Base-by-base conservation (phyloP, 352 stramenopile species). In the Phytophthora rubi region DNA sequence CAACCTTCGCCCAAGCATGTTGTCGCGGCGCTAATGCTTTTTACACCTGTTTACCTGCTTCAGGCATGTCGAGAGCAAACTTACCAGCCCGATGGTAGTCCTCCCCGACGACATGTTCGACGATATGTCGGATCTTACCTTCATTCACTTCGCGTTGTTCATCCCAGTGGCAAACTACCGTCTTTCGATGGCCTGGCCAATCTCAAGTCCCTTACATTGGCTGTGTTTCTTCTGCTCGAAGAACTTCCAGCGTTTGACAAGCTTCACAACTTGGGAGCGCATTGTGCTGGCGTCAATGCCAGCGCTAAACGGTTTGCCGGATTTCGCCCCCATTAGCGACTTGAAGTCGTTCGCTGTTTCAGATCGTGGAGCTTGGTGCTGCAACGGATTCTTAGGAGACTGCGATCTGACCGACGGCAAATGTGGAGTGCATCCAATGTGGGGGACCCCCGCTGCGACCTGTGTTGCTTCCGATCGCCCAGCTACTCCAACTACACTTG, bases 61-160 rank as follows among this genome's bases (percentile, higher is more conserved):
- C 28, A 30, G 28, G 15, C 62, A 70, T 30, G 10, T 70, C 2
- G 54, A 70, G 32, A 73, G 48, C 32, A 65, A 56, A 9, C 47
- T 33, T 8, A 23, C 39, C 1, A 65, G 35, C 4, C 53, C 67
- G 6, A 23, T 71, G 44, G 30, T 54, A 2, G 23, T 49, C 0
- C 13, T 81, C 0, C 73, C 73, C 0, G 53, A 70, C n/a, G 63
- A 76, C 23, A 62, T 85, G n/a, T 85, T 83, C 35, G 39, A 75
- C 3, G 45, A 77, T 37, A 83, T 81, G 75, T 33, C 51, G 2
- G 64, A 63, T 12, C 75, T 85, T 49, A 72, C 73, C 5, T 81
- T 80, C 13, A 58, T 83, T 26, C 73, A 80, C 61, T 69, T 85
- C 3, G 66, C 61, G 1, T 44, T 4, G 2, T 78, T 81, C 42